phyloP scores from a whole-genome alignment of 176 grass and related monocot species.

The Musa acuminata region DNA sequence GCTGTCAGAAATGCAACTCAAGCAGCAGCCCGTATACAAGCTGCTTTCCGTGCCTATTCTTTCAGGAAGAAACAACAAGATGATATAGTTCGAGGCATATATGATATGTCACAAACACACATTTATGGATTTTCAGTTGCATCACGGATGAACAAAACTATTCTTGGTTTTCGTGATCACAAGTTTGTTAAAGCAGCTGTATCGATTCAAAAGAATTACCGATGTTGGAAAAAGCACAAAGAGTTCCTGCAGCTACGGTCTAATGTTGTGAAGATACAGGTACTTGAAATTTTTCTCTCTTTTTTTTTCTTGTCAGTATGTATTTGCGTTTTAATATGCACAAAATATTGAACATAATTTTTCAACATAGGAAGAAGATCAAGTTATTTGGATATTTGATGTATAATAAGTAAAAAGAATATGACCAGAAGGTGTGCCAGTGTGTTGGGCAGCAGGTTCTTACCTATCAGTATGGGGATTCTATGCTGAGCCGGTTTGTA shows the following conservation, averaged over 20 bases:
- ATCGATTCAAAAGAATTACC: conserved; percentile 94
- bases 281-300: conserved; percentile 15
- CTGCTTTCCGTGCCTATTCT: conserved; percentile 49
- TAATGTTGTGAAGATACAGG: conserved; percentile 75
- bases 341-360: not conserved
- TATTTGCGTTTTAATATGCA: not conserved
- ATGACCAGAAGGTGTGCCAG: too few relatives aligned
- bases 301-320: not conserved
- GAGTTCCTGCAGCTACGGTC: conserved; percentile 46
- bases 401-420: too few relatives aligned
- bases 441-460: too few relatives aligned
- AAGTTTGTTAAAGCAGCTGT: conserved; percentile 55
- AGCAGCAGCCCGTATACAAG: conserved; percentile 79
- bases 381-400: not conserved
- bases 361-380: not conserved
- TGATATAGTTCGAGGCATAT: conserved; percentile 27
- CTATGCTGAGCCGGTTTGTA: too few relatives aligned
- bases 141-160: conserved; percentile 1
- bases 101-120: conserved; percentile 16
- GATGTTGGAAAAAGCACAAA: conserved; percentile 73
- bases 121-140: conserved; percentile 23
- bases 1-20: conserved; percentile 60
- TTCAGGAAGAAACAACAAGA: conserved; percentile 52
- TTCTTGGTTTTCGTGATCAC: conserved; percentile 17
- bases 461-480: too few relatives aligned